phyloP scores from a whole-genome alignment of 352 stramenopile species.

The Phytophthora litchii region DNA sequence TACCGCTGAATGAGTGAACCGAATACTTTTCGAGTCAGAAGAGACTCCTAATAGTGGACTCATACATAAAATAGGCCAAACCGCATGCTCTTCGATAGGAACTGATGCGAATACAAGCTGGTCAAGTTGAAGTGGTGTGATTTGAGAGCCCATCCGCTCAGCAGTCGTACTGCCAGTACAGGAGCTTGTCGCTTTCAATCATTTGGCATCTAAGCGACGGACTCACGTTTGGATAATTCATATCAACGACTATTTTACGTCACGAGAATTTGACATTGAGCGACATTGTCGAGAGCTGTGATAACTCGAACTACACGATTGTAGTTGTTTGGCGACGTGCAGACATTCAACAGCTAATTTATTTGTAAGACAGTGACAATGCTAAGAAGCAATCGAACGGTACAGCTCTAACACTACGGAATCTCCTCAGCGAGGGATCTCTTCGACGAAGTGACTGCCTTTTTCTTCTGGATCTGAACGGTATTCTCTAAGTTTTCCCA shows the following conservation, averaged over 20 bases:
- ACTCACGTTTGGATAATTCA: no score
- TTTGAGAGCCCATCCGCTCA: no score
- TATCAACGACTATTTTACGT: no score
- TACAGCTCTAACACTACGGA: conserved; percentile 1
- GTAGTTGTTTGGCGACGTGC: no score
- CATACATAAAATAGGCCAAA: background rate
- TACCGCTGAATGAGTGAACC: background rate
- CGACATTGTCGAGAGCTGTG: no score
- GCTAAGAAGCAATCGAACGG: conserved; percentile 1
- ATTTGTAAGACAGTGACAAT: no score
- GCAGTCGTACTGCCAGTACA: no score
- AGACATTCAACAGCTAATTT: conserved; percentile 15
- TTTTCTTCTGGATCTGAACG: conserved; percentile 27
- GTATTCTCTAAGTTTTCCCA: conserved; percentile 39
- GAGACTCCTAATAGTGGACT: background rate
- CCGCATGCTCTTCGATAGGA: no score
- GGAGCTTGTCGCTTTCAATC: no score
- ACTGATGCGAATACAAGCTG: background rate
- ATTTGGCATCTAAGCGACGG: no score
- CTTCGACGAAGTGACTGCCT: background rate
- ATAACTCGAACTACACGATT: background rate
- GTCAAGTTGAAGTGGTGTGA: conserved; percentile 1
- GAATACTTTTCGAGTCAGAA: conserved; percentile 5
- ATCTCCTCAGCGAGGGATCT: conserved; percentile 1
- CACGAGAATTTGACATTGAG: no score